Evolutionary conservation across 2,329 filamentous ascomycete genomes (phyloP), one percentile per base, ranked within the genome.

Genomic region (Colletotrichum shisoi): DNA sequence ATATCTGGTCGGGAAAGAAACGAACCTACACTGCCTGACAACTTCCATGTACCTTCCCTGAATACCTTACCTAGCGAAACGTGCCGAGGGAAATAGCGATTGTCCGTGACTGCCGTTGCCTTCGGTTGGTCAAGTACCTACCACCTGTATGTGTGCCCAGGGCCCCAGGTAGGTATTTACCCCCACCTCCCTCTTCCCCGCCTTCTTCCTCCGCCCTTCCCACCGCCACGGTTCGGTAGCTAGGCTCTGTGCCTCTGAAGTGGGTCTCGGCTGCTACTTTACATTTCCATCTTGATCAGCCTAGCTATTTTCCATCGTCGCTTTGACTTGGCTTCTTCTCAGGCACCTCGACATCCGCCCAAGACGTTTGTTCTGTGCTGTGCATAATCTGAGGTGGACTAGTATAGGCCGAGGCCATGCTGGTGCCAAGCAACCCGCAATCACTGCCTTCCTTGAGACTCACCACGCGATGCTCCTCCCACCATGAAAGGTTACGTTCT

Each of bases 211-310:
- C 34, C 53, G 19, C 42, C 34, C n/a, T 42, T 63, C n/a, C 61
- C 57, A 53, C 58, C 44, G 54, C 44, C 21, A 34, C 45, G 45
- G 27, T 39, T 62, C 57, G 57, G 58, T 48, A 34, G 37, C 42
- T 34, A 44, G 44, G 37, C 7, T 34, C 63, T 44, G 51, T 66
- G 58, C 37, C 19, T 34, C 31, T 34, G 31, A 57, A 57, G 63
- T 62, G 63, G 63, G 58, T 40, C 63, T 51, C 63, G 51, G 51
- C 31, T 34, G 31, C 44, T 21, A 44, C 27, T 19, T 13, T 39
- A 13, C 39, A 15, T 24, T 15, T 39, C 17, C 13, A 11, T 45
- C 8, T 31, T 7, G 12, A 39, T 31, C n/a, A 4, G 31, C 21
- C 15, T 6, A 9, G 17, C 31, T 46, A 2, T 15, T 39, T 52